Conservation (phyloP, 2,329 filamentous ascomycete genomes). For the Scedosporium dehoogii region DNA sequence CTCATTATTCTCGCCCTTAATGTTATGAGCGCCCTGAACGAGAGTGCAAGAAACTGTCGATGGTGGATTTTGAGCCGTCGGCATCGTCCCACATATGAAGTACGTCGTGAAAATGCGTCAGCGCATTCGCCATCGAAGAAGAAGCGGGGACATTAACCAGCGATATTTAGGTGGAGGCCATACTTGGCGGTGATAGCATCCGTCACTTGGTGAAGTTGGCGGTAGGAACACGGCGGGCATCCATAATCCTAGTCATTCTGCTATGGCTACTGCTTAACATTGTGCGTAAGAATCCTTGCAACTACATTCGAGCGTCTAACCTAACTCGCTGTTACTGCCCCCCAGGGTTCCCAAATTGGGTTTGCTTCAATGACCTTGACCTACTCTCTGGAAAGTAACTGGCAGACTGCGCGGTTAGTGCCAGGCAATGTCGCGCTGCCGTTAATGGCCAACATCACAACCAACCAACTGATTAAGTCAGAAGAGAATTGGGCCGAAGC, state of each 20-base stretch:
- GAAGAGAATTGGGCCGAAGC: neutral
- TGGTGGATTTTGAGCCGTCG: neutral
- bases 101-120: neutral
- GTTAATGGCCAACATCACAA: neutral
- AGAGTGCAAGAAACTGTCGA: neutral
- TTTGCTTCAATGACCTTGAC: neutral
- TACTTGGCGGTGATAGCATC: neutral
- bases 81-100: neutral
- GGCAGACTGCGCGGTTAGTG: neutral
- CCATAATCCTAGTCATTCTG: neutral
- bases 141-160: neutral
- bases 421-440: neutral
- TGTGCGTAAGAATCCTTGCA: neutral
- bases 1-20: neutral
- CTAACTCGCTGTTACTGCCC: neutral
- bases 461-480: neutral
- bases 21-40: neutral
- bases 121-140: neutral
- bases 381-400: neutral
- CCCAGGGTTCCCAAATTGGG: neutral
- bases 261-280: neutral
- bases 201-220: neutral
- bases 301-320: neutral
- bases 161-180: neutral
- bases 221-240: neutral